Conservation (phyloP, 768 basidiomycete species). For the Cystobasidium ongulense region DNA sequence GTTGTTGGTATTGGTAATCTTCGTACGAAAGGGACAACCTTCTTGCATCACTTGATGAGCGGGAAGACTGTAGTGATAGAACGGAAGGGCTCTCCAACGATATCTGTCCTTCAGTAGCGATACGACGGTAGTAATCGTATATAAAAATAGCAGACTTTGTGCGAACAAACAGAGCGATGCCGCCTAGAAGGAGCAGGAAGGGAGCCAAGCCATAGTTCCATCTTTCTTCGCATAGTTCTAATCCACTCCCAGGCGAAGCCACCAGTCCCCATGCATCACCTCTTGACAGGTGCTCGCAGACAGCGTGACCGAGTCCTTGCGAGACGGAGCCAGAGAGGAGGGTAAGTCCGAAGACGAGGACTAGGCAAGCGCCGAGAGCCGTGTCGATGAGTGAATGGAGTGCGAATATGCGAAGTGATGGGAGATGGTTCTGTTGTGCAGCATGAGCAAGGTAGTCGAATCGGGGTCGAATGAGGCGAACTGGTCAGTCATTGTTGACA, state of each 20-base stretch:
- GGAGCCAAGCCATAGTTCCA: constrained; percentile 16
- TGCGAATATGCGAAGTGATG: constrained; percentile 24
- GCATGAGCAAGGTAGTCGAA: not conserved
- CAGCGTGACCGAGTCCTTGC: constrained; percentile 6
- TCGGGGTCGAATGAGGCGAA: not conserved
- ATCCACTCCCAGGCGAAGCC: constrained; percentile 12
- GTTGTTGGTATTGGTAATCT: not conserved
- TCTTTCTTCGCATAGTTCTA: constrained; percentile 23
- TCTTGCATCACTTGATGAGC: not conserved
- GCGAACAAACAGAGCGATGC: constrained; percentile 8
- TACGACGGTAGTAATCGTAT: constrained; percentile 10
- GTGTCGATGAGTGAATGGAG: constrained; percentile 28
- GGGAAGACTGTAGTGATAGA: not conserved
- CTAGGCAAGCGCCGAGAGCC: not conserved
- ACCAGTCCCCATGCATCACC: constrained; percentile 18
- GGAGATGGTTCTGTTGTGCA: constrained; percentile 12
- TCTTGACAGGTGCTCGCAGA: constrained; percentile 27
- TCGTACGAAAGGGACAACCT: not conserved
- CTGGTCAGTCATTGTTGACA: not conserved
- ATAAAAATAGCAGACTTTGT: constrained; percentile 5
- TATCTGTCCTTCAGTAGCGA: constrained; percentile 5
- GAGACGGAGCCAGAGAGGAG: not conserved
- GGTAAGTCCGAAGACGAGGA: not conserved
- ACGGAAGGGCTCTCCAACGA: constrained; percentile 1
- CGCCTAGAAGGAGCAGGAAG: constrained; percentile 11